These are phyloP conservation scores for Gonapodya prolifera DNA, from an alignment of 192 early-diverging fungal species.

Conservation along the genomic window DNA sequence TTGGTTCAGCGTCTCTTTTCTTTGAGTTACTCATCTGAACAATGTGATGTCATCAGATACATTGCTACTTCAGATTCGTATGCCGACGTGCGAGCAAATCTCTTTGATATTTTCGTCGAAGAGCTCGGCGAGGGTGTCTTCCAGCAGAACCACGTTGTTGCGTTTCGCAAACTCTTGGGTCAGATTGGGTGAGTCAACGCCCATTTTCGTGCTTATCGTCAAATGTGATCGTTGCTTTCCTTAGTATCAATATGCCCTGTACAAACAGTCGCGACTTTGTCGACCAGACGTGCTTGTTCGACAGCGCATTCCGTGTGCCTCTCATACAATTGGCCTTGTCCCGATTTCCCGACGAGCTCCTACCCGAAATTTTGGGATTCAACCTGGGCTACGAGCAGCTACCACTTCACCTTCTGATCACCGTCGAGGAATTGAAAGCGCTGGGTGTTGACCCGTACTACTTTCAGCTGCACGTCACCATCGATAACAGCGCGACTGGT, in stretches of 20 bases:
- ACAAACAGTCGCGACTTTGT: background rate
- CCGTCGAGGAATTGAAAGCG: background rate
- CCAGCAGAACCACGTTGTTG: background rate
- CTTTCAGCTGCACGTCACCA: background rate
- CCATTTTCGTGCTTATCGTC: background rate
- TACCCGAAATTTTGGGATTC: slow-evolving; percentile 1
- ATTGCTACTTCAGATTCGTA: background rate
- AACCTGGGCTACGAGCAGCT: slow-evolving; percentile 3
- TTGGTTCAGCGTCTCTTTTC: background rate
- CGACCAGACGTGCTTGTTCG: background rate
- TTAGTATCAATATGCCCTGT: background rate
- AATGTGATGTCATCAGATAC: too few species aligned
- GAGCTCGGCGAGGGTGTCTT: background rate
- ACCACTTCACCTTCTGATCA: background rate
- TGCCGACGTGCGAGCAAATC: background rate
- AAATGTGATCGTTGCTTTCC: background rate
- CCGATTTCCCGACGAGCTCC: background rate
- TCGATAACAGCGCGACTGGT: background rate
- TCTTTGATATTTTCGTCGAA: background rate
- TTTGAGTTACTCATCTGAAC: too few species aligned
- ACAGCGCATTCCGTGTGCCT: background rate
- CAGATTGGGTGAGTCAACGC: background rate
- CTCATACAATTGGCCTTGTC: background rate
- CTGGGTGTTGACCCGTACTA: slow-evolving; percentile 1
- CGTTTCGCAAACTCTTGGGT: background rate